Conservation (phyloP, 176 grass and related monocot genomes). For the Zizania latifolia region DNA sequence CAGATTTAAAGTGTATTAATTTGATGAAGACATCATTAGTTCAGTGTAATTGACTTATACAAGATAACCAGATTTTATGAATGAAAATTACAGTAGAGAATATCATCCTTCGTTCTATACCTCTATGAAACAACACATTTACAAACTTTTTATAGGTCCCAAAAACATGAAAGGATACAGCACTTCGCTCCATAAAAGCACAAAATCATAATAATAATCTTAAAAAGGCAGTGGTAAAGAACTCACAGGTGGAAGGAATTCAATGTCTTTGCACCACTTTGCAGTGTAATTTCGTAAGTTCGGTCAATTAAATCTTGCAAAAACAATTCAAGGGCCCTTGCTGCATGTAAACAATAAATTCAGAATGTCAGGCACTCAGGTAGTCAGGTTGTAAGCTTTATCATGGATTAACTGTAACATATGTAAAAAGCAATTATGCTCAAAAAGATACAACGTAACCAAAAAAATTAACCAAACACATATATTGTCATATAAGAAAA, state of each 20-base stretch:
- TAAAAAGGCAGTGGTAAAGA: not conserved
- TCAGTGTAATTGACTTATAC: conserved; percentile 12
- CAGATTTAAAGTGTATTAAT: not conserved
- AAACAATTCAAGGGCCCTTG: conserved; percentile 96
- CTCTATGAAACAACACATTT: not conserved
- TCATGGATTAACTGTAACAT: not conserved
- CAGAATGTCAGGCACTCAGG: conserved; percentile 21
- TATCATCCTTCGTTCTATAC: not conserved
- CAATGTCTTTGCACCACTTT: conserved; percentile 96
- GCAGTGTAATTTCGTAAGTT: conserved; percentile 90
- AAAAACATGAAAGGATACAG: conserved; percentile 15
- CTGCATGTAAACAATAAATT: conserved; percentile 39
- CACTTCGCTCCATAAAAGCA: not conserved
- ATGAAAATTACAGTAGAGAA: not conserved
- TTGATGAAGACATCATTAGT: conserved; percentile 3
- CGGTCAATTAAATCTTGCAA: conserved; percentile 96
- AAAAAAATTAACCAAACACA: conserved; percentile 1
- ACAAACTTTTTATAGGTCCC: not conserved
- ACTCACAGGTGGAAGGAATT: conserved; percentile 98
- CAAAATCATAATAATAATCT: not conserved
- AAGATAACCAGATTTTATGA: not conserved
- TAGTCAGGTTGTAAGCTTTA: conserved; percentile 9
- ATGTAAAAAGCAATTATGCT: not conserved
- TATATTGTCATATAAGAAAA: not conserved
- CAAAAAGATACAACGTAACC: not conserved